phyloP scores from a whole-genome alignment of 1,139 yeast genomes.

The Taphrina flavorubra region DNA sequence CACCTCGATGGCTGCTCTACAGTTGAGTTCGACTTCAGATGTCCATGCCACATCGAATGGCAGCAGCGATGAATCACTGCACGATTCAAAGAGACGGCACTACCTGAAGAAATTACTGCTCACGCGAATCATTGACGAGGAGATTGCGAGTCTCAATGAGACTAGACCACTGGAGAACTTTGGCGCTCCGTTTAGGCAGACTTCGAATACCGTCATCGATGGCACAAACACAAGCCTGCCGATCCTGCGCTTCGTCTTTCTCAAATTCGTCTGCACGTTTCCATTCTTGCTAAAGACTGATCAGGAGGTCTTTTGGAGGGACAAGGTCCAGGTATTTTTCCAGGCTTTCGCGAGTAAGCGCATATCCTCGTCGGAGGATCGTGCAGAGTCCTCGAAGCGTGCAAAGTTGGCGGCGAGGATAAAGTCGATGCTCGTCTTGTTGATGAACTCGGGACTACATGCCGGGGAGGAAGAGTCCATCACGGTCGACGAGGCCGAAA shows the following conservation, averaged over 20 bases:
- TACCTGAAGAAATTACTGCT: constrained; percentile 81
- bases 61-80: constrained; percentile 45
- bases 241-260: constrained; percentile 67
- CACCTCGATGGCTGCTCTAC: background rate
- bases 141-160: constrained; percentile 64
- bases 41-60: background rate
- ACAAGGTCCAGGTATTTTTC: constrained; percentile 76
- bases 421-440: constrained; percentile 65
- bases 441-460: constrained; percentile 76
- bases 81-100: constrained; percentile 69
- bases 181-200: constrained; percentile 71
- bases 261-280: constrained; percentile 66
- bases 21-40: background rate
- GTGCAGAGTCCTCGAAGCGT: constrained; percentile 75
- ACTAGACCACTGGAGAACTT: constrained; percentile 65
- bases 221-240: constrained; percentile 58
- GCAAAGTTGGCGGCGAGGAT: constrained; percentile 66
- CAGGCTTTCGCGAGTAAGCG: constrained; percentile 75
- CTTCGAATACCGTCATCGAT: constrained; percentile 46
- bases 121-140: constrained; percentile 65
- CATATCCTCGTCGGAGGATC: constrained; percentile 71
- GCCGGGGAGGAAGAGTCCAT: constrained; percentile 52
- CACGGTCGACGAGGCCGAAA: constrained; percentile 32
- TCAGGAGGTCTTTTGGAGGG: constrained; percentile 72
- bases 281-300: constrained; percentile 70